A percentile compares a stretch with the other conserved stretches of the same genome.
Conservation (phyloP, 305 asterid genomes). For the Coffea humblotiana region DNA sequence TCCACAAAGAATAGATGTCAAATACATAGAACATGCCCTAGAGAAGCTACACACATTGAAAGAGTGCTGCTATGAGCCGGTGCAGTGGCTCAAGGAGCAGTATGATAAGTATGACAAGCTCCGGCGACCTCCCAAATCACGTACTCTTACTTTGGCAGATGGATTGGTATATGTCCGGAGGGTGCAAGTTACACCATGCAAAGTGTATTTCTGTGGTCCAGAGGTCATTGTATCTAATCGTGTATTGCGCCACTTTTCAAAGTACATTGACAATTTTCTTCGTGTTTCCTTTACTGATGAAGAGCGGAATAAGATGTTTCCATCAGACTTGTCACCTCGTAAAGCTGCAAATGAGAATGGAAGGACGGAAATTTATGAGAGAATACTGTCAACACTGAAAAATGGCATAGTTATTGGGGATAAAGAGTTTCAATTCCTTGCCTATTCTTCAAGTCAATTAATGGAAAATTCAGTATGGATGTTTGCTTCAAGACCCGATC, state of each 20-base stretch:
- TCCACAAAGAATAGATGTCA: constrained; percentile 38
- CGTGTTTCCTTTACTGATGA: constrained; percentile 94
- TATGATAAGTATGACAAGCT: constrained; percentile 34
- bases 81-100: constrained; percentile 58
- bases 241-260: constrained; percentile 57
- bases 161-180: constrained; percentile 80
- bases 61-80: constrained; percentile 90
- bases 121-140: constrained; percentile 51
- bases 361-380: constrained; percentile 57
- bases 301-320: constrained; percentile 74
- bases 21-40: constrained; percentile 61
- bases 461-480: constrained; percentile 89
- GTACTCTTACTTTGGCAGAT: constrained; percentile 52
- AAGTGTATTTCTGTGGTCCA: constrained; percentile 80
- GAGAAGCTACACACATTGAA: constrained; percentile 56
- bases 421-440: constrained; percentile 76
- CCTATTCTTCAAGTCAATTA: constrained; percentile 89
- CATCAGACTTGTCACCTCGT: constrained; percentile 46
- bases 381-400: constrained; percentile 58
- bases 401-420: constrained; percentile 71
- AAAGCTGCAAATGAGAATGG: constrained; percentile 29
- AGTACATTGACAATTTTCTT: constrained; percentile 66
- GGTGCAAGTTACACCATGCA: constrained; percentile 84
- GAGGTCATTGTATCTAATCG: constrained; percentile 85
- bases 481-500: constrained; percentile 63